Base-by-base conservation (phyloP, 306 rosid genomes). In the Sicyos baderoa region DNA sequence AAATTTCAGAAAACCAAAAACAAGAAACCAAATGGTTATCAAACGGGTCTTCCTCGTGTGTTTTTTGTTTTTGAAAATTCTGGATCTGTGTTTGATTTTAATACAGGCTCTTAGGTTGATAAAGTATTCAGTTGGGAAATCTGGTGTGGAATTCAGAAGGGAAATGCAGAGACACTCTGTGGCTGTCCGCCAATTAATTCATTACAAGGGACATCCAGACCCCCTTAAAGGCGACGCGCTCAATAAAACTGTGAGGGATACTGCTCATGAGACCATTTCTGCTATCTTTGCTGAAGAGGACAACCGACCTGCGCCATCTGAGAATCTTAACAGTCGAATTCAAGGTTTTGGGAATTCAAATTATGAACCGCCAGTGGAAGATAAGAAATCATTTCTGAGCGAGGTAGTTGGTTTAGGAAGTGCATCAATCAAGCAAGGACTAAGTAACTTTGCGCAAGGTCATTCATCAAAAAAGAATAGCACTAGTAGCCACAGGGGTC, bases 321-420 rank as follows among this genome's bases (percentile, higher is more conserved):
- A 94, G 37, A 87, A 94, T 84, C 80, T 86, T 52, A 88, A 82
- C 82, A 78, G 84, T 75, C 81, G 97, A 81, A 94, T 94, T 82
- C 91, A 90, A 86, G 99, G 99, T 74, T 94, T 94, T 80, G 99
- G 99, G 68, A 94, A 84, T 82, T 82, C 91, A 67, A 88, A 86
- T 81, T 85, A 9, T 53, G 96, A 86, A 74, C 42, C 47, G 11
- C 87, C 88, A 35, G 67, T 76, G 1, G 94, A 90, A 45, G 99
- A 90, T 54, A 86, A 79, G 75, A 88, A 85, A 68, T 90, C 99
- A 29, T 94, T 94, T 81, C 81, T 94, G 40, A 94, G 96, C 58
- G 99, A 86, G 88, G 99, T 94, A 74, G 99, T 94, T 55, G 99
- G 91, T 79, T 59, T 94, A 76, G 99, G 99, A 80, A 94, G 96